Conservation (phyloP, 2,329 filamentous ascomycete genomes). For the Beauveria sp. region DNA sequence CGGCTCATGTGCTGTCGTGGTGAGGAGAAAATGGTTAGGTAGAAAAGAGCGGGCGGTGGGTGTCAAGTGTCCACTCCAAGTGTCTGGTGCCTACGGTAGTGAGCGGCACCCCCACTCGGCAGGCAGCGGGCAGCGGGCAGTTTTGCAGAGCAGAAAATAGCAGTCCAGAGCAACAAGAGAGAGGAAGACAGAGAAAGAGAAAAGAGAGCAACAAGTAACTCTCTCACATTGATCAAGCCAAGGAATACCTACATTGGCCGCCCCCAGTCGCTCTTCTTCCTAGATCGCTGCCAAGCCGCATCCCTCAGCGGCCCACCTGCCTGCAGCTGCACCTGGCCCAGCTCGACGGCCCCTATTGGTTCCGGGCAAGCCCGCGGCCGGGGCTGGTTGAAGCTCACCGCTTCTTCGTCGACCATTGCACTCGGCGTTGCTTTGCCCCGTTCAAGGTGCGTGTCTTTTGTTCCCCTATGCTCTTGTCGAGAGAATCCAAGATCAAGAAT, state of each 20-base stretch:
- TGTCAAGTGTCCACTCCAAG: not conserved
- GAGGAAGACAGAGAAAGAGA: not conserved
- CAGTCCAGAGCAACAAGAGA: not conserved
- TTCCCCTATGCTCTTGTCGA: not conserved
- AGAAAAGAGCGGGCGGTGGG: not conserved
- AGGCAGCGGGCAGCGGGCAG: not conserved
- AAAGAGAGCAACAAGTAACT: no score
- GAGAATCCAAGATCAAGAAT: no score
- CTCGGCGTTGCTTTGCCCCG: not conserved
- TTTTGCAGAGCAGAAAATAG: no score
- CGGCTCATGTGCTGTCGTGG: not conserved
- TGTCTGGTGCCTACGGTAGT: not conserved
- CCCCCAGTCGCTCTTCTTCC: slow-evolving; percentile 2
- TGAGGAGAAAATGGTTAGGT: no score
- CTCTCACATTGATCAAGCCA: no score
- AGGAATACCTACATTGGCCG: not conserved
- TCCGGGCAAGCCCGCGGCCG: not conserved
- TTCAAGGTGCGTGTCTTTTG: not conserved
- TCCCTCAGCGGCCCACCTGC: slow-evolving; percentile 16
- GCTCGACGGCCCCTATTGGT: slow-evolving; percentile 6
- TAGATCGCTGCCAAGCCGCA: slow-evolving; percentile 17
- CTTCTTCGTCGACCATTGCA: slow-evolving; percentile 7
- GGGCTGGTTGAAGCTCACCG: slow-evolving; percentile 12
- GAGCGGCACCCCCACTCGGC: not conserved
- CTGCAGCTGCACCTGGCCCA: slow-evolving; percentile 23